Base-by-base conservation (phyloP, 2,329 filamentous ascomycete species). In the Aureobasidium sp. region DNA sequence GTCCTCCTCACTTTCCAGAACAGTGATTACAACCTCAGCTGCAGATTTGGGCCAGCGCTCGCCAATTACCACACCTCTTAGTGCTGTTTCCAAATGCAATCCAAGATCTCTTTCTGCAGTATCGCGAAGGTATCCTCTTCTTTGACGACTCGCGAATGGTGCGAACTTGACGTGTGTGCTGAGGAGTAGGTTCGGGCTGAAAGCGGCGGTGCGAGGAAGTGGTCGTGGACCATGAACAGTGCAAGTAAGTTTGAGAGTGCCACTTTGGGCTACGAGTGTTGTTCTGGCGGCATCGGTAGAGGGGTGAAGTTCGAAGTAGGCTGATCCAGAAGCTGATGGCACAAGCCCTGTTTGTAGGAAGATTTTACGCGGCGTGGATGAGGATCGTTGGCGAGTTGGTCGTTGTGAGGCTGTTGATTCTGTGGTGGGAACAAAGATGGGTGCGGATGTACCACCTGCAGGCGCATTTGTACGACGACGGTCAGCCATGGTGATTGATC, bases 1-100 rank as follows among this genome's bases (percentile, higher is more conserved):
- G 69, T 93, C 88, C 72, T 97, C 90, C 71, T 97, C 94, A 3
- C 91, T 93, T 76, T 99, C 94, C 20, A 99, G 80, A 53, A 99
- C 86, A 0, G 91, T 97, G 53, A 99, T 86, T 20, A 96, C 87
- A 44, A 99, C 87, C 72, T 99, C 94, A n/a, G 96, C 87, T 48
- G 91, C 92, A 73, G 91, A 96, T 80, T 99, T 99, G n/a, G 94
- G 94, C 90, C 93, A 99, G 63, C 93, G 82, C 72, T 97, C 92
- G 15, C 91, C 91, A 70, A 97, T 93, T 56, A 97, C 86, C 8
- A 91, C 89, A 0, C 93, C 93, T 37, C 91, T 84, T 56, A 99
- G 80, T 29, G 94, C 92, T 17, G 91, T 93, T 75, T 97, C 92
- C 3, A 99, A 79, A 73, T 97, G 93, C 12, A 92, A 88, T 13